These are phyloP conservation scores for Polyplosphaeria fusca DNA, from an alignment of 495 filamentous ascomycete species.

Conservation along the genomic window DNA sequence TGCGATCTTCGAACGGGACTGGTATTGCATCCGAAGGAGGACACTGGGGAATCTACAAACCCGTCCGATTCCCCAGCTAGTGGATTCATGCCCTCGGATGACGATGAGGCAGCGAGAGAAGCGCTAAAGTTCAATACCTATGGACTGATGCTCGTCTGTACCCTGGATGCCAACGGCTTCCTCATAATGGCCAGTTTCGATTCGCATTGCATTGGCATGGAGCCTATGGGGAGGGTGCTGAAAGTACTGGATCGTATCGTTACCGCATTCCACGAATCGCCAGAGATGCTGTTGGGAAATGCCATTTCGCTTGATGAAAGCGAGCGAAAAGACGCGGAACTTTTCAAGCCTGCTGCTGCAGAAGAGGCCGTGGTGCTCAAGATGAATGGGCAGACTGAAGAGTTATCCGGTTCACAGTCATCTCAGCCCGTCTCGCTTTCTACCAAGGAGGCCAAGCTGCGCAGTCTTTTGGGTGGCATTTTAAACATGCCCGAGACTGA, in stretches of 20 bases:
- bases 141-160: conserved; percentile 62
- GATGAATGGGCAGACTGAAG: not conserved
- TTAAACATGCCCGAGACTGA: conserved; percentile 8
- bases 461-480: conserved; percentile 4
- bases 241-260: conserved; percentile 40
- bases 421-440: not conserved
- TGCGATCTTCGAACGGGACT: conserved; percentile 30
- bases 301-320: conserved; percentile 6
- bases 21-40: conserved; percentile 36
- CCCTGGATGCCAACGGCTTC: conserved; percentile 55
- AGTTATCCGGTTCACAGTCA: not conserved
- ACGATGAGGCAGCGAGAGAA: conserved; percentile 58
- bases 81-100: conserved; percentile 44
- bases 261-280: not conserved
- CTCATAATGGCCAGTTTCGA: conserved; percentile 63
- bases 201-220: conserved; percentile 42
- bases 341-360: not conserved
- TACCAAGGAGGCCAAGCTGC: conserved; percentile 3
- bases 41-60: conserved; percentile 31
- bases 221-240: conserved; percentile 48
- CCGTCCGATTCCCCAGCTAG: conserved; percentile 44
- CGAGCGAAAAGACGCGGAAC: conserved; percentile 12
- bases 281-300: conserved; percentile 13
- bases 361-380: not conserved
- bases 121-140: conserved; percentile 68